These are phyloP conservation scores for Nicotiana otophora DNA, from an alignment of 257 asterid genomes.

Conservation along the genomic window DNA sequence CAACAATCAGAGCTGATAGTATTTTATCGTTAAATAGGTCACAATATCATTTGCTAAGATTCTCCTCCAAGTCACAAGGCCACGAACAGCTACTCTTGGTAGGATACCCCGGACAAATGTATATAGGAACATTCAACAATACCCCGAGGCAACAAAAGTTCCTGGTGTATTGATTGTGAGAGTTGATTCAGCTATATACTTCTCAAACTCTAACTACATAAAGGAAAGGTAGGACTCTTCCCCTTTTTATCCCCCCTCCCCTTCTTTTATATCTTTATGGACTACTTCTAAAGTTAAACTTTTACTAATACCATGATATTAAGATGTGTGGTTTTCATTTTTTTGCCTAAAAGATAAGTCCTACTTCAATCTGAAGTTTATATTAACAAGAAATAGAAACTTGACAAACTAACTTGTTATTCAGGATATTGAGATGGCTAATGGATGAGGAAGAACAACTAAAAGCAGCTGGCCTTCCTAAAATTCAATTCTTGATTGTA, in stretches of 20 bases:
- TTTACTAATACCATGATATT: neutral
- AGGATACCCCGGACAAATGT: conserved; percentile 70
- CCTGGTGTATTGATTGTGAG: conserved; percentile 70
- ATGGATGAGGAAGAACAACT: conserved; percentile 57
- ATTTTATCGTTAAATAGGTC: conserved; percentile 32
- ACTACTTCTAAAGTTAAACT: neutral
- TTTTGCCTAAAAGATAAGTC: too few species aligned
- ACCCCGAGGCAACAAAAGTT: conserved; percentile 73
- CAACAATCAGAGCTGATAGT: neutral
- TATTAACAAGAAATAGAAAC: neutral
- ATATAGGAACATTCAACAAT: conserved; percentile 71
- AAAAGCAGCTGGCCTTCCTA: conserved; percentile 32
- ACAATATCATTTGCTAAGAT: conserved; percentile 81
- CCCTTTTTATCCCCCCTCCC: neutral
- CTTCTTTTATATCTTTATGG: neutral
- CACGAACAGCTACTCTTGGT: conserved; percentile 82
- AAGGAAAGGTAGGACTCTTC: conserved; percentile 53
- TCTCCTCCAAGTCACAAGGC: conserved; percentile 88
- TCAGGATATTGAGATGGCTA: conserved; percentile 74
- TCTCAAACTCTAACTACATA: conserved; percentile 85
- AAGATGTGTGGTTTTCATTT: too few species aligned
- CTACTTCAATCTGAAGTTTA: too few species aligned
- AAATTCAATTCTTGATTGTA: conserved; percentile 41
- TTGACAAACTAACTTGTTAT: neutral
- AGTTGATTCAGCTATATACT: conserved; percentile 93